Evolutionary conservation across 441 rosid species (phyloP).

Genomic region (Adansonia madagascariensis): DNA sequence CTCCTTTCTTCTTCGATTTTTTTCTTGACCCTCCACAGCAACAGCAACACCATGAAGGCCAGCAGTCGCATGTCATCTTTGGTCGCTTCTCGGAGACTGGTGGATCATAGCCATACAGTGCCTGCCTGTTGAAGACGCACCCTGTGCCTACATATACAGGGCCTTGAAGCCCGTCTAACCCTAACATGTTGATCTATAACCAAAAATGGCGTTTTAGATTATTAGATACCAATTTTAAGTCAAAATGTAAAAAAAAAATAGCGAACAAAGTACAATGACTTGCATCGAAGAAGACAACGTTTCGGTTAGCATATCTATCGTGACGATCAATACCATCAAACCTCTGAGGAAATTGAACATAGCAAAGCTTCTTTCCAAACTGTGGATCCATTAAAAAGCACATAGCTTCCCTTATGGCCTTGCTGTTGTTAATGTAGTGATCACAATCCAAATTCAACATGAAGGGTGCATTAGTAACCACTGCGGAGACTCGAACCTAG

Average conservation of each 20-base stretch:
- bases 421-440: conserved; percentile 85
- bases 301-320: conserved; percentile 89
- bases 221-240: conserved; percentile 4
- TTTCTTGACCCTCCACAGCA: conserved; percentile 84
- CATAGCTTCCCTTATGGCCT: conserved; percentile 89
- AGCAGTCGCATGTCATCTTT: conserved; percentile 91
- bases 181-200: conserved; percentile 83
- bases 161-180: conserved; percentile 84
- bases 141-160: conserved; percentile 79
- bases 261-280: conserved; percentile 23
- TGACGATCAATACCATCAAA: conserved; percentile 92
- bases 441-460: conserved; percentile 92
- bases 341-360: conserved; percentile 93
- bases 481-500: conserved; percentile 92
- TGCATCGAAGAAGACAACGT: conserved; percentile 88
- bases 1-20: conserved; percentile 70
- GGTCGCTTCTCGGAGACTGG: conserved; percentile 73
- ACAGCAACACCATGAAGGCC: conserved; percentile 87
- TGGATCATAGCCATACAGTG: conserved; percentile 69
- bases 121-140: conserved; percentile 71
- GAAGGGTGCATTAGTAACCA: conserved; percentile 89
- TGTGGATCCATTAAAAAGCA: conserved; percentile 96
- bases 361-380: conserved; percentile 83
- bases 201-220: conserved; percentile 15
- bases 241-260: not conserved